Evolutionary conservation across 1,284 basidiomycete species (phyloP).

Genomic region (Sanguinoderma infundibulare): DNA sequence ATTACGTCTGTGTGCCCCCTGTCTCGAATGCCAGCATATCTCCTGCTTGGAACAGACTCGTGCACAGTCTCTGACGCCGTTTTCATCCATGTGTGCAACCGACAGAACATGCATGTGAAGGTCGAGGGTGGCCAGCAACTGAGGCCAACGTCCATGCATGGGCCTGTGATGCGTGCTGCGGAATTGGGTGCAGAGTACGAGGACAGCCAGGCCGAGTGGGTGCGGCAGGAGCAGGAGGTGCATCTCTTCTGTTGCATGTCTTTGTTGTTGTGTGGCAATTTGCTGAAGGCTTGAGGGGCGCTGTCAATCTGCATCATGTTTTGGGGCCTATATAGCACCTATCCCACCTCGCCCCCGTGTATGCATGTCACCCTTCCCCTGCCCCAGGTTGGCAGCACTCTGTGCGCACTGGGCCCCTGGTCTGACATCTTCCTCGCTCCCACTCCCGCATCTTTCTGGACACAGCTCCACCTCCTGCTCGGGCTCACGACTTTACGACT

Average conservation of each 20-base stretch:
- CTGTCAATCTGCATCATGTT: no score
- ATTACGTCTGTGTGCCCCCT: background rate
- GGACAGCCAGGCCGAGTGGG: slow-evolving; percentile 79
- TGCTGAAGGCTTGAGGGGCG: background rate
- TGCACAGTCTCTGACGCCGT: no score
- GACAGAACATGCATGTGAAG: slow-evolving; percentile 72
- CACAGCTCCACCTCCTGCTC: background rate
- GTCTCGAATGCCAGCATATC: slow-evolving; percentile 11
- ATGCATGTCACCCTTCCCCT: background rate
- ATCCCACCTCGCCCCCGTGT: no score
- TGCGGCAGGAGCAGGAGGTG: slow-evolving; percentile 83
- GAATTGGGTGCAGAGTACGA: slow-evolving; percentile 38
- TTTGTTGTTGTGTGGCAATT: background rate
- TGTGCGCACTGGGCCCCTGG: background rate
- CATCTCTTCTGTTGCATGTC: slow-evolving; percentile 14
- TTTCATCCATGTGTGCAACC: slow-evolving; percentile 19
- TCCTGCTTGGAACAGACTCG: slow-evolving; percentile 18
- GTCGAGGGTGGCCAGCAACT: slow-evolving; percentile 38
- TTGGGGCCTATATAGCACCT: background rate
- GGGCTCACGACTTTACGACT: slow-evolving; percentile 1
- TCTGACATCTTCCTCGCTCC: background rate
- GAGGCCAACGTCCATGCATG: slow-evolving; percentile 30
- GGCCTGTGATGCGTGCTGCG: slow-evolving; percentile 12
- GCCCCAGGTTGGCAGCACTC: background rate
- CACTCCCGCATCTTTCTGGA: background rate